Conservation (phyloP, 176 grass and related monocot genomes). For the Pontederia crassipes region DNA sequence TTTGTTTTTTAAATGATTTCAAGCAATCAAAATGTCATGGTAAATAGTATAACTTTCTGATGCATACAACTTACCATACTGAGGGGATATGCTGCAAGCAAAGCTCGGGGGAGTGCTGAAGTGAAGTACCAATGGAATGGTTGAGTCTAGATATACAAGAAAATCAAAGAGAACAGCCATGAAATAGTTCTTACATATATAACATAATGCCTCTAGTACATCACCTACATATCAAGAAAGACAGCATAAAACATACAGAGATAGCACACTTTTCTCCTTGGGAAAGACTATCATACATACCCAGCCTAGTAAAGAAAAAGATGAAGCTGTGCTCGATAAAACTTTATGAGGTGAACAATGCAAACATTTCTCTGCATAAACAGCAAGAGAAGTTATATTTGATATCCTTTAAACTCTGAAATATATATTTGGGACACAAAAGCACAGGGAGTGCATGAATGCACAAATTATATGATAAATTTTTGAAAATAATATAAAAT, state of each 20-base stretch:
- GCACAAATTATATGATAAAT: no score
- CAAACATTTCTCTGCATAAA: no score
- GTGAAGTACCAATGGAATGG: slow-evolving; percentile 95
- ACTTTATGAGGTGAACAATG: no score
- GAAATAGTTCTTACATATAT: background rate
- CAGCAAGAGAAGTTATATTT: no score
- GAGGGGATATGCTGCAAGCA: slow-evolving; percentile 91
- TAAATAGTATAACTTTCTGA: background rate
- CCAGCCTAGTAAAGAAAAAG: no score
- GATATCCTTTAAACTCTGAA: no score
- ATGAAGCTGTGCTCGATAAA: no score
- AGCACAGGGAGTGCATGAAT: no score
- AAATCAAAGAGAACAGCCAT: slow-evolving; percentile 18
- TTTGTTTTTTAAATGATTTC: no score
- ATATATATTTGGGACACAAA: no score
- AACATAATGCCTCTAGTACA: background rate
- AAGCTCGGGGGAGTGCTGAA: slow-evolving; percentile 77
- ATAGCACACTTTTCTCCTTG: background rate
- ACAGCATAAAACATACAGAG: background rate
- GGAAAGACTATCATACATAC: no score
- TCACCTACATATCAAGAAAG: background rate
- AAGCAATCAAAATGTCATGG: background rate
- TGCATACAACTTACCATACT: slow-evolving; percentile 48
- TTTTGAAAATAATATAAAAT: no score
- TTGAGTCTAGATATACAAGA: slow-evolving; percentile 46